Base-by-base conservation (phyloP, 1,139 yeast genomes). In the Candida mesenterica region DNA sequence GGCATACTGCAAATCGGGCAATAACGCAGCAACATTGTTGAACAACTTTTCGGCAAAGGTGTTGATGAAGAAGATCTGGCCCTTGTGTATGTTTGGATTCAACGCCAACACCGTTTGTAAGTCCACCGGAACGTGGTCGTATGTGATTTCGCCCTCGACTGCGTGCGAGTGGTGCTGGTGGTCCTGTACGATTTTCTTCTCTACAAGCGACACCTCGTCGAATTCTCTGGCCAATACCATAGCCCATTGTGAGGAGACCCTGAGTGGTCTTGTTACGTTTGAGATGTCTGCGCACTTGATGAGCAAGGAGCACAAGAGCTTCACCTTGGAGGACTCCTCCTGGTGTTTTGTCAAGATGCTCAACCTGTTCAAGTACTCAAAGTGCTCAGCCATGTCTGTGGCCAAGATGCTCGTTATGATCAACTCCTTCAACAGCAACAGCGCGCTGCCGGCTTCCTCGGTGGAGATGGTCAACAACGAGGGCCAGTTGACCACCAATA, bases 231-330 rank as follows among this genome's bases (percentile, higher is more conserved):
- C 73, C 34, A 90, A 71, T 8, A 81, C 79, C 45, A 77, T 65
- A 4, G 96, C 96, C 97, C 97, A 90, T 59, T 82, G 82, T 2
- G 88, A 76, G 9, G 94, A 82, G 4, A 88, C 79, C 30, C 76
- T 64, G 38, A 87, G 64, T 2, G 90, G 88, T 40, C 97, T 68
- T 3, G 96, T 79, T 17, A 89, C 96, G 56, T 90, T 90, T 23
- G 96, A 86, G 34, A 90, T 89, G 59, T 90, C 97, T 1, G 97
- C 97, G 59, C 96, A 88, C 62, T 90, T 90, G 42, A 90, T 80
- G 41, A 90, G 70, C 41, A 88, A 62, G 18, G 88, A 76, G 29
- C 82, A 69, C 15, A 86, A 65, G 43, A 88, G 63, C 37, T 65
- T 66, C 14, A 66, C 70, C 46, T 49, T 58, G 17, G 57, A 47